Base-by-base conservation (phyloP, 306 rosid genomes). In the Sesbania bispinosa region DNA sequence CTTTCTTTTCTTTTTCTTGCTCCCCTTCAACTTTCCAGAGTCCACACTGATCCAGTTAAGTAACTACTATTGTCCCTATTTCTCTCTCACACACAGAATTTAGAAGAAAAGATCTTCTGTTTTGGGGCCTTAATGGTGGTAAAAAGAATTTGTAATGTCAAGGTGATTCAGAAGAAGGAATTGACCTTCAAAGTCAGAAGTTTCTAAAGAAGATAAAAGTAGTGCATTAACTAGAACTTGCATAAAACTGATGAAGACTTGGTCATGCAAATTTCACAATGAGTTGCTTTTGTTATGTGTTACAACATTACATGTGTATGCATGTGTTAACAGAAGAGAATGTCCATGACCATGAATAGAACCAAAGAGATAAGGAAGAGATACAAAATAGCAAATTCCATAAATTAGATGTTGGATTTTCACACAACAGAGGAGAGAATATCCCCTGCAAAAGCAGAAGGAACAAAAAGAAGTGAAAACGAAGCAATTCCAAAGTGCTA, bases 401-500 rank as follows among this genome's bases (percentile, higher is more conserved):
- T 48, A 74, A 38, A 73, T 41, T 74, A 52, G 67, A 41, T 82
- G 83, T 78, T 78, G 81, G 76, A 62, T 23, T 74, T 62, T 48
- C 35, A 69, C 62, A 74, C 10, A 78, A 71, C 80, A 55, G 63
- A 73, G 69, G 60, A 67, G 86, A 82, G 88, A 82, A 58, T 65
- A 67, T 84, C 57, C 62, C 29, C 76, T 80, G 83, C 86, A 84
- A 67, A 72, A 78, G 76, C 73, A 80, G 77, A 83, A 81, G 60
- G 64, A 82, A 80, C 72, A 77, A 75, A 41, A 30, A 42, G 73
- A 55, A 80, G 78, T 62, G 36, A 52, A 69, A 84, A 79, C 19
- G 53, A 80, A 81, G 90, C 86, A 82, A 82, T 64, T 62, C 82
- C 77, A 76, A 76, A 79, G 66, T 65, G 78, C 61, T 41, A 67